Percentiles rank a stretch among this genome's conserved stretches.
These are phyloP conservation scores for Botryobasidium botryosum DNA, from an alignment of 768 basidiomycete species.

Conservation along the genomic window DNA sequence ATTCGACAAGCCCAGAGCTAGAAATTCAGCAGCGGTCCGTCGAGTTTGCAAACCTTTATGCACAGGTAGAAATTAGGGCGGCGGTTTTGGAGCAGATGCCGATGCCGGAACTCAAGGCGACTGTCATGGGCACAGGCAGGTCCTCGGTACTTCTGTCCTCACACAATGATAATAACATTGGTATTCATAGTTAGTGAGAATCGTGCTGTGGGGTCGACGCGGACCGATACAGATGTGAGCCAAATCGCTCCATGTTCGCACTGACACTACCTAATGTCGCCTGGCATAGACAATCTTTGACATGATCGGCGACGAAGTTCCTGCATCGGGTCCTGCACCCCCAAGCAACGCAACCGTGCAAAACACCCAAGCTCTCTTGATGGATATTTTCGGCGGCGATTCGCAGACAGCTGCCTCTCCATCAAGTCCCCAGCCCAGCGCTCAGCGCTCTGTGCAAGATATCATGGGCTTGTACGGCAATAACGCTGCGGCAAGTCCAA, in stretches of 20 bases:
- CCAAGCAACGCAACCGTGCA: slow-evolving; percentile 28
- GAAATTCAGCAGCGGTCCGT: slow-evolving; percentile 94
- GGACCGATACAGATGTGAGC: slow-evolving; percentile 50
- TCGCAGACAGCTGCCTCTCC: slow-evolving; percentile 21
- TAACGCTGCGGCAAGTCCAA: slow-evolving; percentile 19
- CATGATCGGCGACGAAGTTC: slow-evolving; percentile 60
- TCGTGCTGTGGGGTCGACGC: slow-evolving; percentile 85
- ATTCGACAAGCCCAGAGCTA: slow-evolving; percentile 76
- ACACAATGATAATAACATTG: neutral
- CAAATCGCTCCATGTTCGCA: neutral
- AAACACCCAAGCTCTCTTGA: slow-evolving; percentile 73
- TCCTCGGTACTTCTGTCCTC: slow-evolving; percentile 15
- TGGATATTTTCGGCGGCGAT: slow-evolving; percentile 69
- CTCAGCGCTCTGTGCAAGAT: slow-evolving; percentile 59
- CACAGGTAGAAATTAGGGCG: slow-evolving; percentile 37
- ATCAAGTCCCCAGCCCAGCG: slow-evolving; percentile 24
- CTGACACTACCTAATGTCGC: slow-evolving; percentile 4
- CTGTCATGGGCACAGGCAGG: slow-evolving; percentile 80
- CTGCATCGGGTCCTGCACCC: slow-evolving; percentile 27
- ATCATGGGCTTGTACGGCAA: slow-evolving; percentile 77
- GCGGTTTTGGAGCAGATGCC: slow-evolving; percentile 98
- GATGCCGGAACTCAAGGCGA: slow-evolving; percentile 94
- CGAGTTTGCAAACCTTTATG: slow-evolving; percentile 80
- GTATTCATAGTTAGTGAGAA: slow-evolving; percentile 67
- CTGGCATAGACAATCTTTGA: slow-evolving; percentile 47